Base-by-base conservation (phyloP, 2,329 filamentous ascomycete species). In the Pochonia chlamydosporia region DNA sequence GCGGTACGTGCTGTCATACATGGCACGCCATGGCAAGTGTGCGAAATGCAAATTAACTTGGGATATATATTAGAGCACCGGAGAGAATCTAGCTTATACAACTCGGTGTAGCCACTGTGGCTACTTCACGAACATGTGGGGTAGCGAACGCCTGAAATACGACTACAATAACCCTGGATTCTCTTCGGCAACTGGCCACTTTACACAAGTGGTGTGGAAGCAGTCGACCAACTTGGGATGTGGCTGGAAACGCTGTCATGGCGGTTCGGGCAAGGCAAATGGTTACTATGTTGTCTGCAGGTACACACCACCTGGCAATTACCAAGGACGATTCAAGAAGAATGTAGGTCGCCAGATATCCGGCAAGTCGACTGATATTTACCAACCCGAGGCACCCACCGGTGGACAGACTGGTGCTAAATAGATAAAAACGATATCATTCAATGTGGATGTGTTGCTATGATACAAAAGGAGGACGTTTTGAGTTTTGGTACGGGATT, bases 161-260 rank as follows among this genome's bases (percentile, higher is more conserved):
- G 20, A 47, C 28, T 47, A 6, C 20, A n/a, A 43, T 21, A 35
- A 47, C 11, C 45, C 45, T 10, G 26, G 3, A 6, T 47, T 33
- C 13, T 26, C 21, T 5, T 20, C 37, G 16, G 18, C 20, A 4
- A 43, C 45, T 18, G 45, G 45, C 2, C 45, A 47, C 13, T 47
- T 43, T 8, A 47, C 39, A 9, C 45, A 47, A 26, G 14, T 43
- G 2, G 45, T 43, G 6, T 47, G 45, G 45, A 47, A 47, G 18
- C 23, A 35, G 3, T 24, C 45, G 3, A 26, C 20, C 6, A 33
- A 10, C 2, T 20, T 47, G 11, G 45, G 45, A 4, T 47, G 45
- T 33, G 45, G 24, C 23, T 40, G 35, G 35, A 20, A 16, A 20
- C 23, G 31, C 5, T 28, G 43, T 9, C 3, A 3, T 3, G 23